Evolutionary conservation across 805 yeast genomes (phyloP), one percentile per base, ranked within the genome.

Genomic region (Candida coquimbonensis): DNA sequence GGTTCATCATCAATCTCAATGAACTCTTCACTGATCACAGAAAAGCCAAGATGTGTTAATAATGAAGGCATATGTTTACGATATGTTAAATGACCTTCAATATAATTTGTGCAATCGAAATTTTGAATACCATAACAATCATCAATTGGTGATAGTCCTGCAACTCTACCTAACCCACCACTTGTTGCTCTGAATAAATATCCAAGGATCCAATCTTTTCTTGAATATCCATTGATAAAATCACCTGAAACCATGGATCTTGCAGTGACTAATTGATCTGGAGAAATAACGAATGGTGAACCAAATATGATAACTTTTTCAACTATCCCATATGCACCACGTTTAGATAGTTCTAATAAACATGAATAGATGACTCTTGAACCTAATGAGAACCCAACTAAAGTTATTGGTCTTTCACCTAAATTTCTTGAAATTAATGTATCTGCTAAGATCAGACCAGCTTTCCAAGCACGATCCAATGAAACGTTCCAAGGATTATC

Each of bases 401-500:
- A 67, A 0, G 97, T 91, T 1, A 89, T 78, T 1, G 99, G 99
- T 38, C 99, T 69, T 16, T 85, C 87, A 9, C 99, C 99, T 54
- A 93, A 69, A 62, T 90, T 91, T 38, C 95, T 82, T 25, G 88
- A 75, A 47, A 90, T 78, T 37, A 93, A 68, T 0, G 96, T 88
- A 61, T 93, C 98, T 0, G 99, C 98, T 43, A 93, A 65, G 39
- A 93, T 80, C 46, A 80, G 69, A 5, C 99, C 99, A 0, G 97
- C 96, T 38, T 89, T 76, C 98, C 97, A 91, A 0, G 99, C 99
- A 49, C 99, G 75, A 63, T 91, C 98, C 48, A 93, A 69, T 0
- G 98, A 90, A 6, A 93, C 98, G 59, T 84, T 91, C 99, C 99
- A 93, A 0, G 99, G 99, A 57, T 93, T 93, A 59, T 93, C 99